Base-by-base conservation (phyloP, 805 yeast species). In the Barnettozyma vustinii region DNA sequence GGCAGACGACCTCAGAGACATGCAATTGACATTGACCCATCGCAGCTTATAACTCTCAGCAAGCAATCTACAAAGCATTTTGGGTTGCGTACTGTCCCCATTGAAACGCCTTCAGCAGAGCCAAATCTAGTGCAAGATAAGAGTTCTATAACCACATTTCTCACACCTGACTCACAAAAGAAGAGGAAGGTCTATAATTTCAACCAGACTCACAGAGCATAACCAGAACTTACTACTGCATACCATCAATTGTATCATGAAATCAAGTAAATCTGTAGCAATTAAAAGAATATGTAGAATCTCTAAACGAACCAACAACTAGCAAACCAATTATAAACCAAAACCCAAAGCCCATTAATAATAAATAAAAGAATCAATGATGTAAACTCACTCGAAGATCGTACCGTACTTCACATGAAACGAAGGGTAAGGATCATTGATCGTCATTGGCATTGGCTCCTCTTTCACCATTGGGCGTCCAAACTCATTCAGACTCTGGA, bases 361-460 rank as follows among this genome's bases (percentile, higher is more conserved):
- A 36, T 36, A 19, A 16, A 18, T 9, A 19, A 16, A 20, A 12
- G 18, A 20, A 21, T 8, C 15, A 21, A 36, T n/a, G n/a, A 25
- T 33, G 25, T 36, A 23, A 26, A 1, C 16, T 45, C n/a, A 46
- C 4, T 47, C 47, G 39, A 47, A 47, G 15, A 40, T 44, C 2
- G 40, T 48, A 13, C 41, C 45, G 16, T 37, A 48, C 20, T 44
- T 48, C 35, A 44, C 27, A n/a, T 39, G 25, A n/a, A 39, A 40
- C 2, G 44, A 10, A 20, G 37, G 25, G 26, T 36, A 42, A 13
- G 45, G 25, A 20, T 41, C 52, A 13, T 13, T 37, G 6, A 20
- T 21, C 16, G 41, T 15, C 21, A 36, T 16, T 8, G 21, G 15
- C 15, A 16, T 19, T 36, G 39, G 39, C 39, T 36, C 39, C 5